Conservation (phyloP, 176 grass and related monocot genomes). For the Cenchrus fungigraminus region DNA sequence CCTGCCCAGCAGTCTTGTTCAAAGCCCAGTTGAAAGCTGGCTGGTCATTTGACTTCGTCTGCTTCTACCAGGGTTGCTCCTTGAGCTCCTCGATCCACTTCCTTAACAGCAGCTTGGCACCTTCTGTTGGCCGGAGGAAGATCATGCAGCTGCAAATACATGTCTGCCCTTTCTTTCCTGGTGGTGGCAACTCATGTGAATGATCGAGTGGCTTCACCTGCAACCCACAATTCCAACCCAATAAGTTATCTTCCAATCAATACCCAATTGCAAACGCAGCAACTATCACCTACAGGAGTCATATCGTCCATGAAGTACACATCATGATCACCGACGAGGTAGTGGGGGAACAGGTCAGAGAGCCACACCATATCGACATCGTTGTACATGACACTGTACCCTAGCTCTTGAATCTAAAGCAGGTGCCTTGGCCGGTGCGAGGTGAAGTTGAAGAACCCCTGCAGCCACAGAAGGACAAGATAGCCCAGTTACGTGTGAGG, state of each 20-base stretch:
- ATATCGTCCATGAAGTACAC: slow-evolving; percentile 97
- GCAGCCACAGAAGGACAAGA: background rate
- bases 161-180: slow-evolving; percentile 85
- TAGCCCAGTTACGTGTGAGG: background rate
- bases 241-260: slow-evolving; percentile 6
- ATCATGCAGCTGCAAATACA: slow-evolving; percentile 99
- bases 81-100: slow-evolving; percentile 92
- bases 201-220: slow-evolving; percentile 90
- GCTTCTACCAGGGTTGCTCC: slow-evolving; percentile 88
- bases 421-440: slow-evolving; percentile 83
- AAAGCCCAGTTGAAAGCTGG: slow-evolving; percentile 98
- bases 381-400: slow-evolving; percentile 94
- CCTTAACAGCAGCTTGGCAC: slow-evolving; percentile 73
- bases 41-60: slow-evolving; percentile 84
- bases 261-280: background rate
- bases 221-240: slow-evolving; percentile 23
- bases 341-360: slow-evolving; percentile 62
- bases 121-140: slow-evolving; percentile 74
- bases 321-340: slow-evolving; percentile 73
- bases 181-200: slow-evolving; percentile 79
- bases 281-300: slow-evolving; percentile 58
- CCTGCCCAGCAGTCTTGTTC: slow-evolving; percentile 81
- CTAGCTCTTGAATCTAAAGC: slow-evolving; percentile 82
- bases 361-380: slow-evolving; percentile 94
- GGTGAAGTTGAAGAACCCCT: slow-evolving; percentile 99